Base-by-base conservation (phyloP, 345 rosid species). In the Lepidium didymum region DNA sequence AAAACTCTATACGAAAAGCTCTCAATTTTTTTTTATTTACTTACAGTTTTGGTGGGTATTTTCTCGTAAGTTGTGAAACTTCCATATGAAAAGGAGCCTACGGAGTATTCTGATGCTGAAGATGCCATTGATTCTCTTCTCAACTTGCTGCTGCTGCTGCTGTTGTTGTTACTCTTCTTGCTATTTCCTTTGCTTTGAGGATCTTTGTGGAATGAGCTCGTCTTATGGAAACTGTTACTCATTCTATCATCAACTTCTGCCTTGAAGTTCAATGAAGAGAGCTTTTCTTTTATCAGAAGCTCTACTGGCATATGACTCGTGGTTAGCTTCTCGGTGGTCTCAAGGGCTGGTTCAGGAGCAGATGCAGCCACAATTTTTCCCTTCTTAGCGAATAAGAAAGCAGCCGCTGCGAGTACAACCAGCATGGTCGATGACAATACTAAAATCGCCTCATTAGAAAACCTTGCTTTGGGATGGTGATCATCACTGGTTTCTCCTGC, bases 61-160 rank as follows among this genome's bases (percentile, higher is more conserved):
- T 80, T 89, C 79, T 92, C 91, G 18, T 82, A 92, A 1, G 88
- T 78, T 52, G 95, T 92, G 80, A 87, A 89, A 67, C 98, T 87
- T 40, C 96, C 96, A 3, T 84, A 85, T 10, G 96, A 92, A 16
- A 64, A 57, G 18, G 92, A 81, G 7, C 42, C 64, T 43, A 46
- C 35, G 0, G 92, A 92, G 79, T 69, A 62, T 52, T 85, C 96
- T 43, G 89, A 85, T 70, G 89, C 91, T 19, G 92, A 87, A 54
- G 89, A 79, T 58, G 88, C 92, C 59, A 81, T 57, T 10, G 93
- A 86, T 68, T 86, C 95, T 34, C 66, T 47, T 57, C 92, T 81
- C 50, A 66, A 18, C 45, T 43, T 78, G 56, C 75, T 82, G 75
- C 62, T 68, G 75, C 62, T 68, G 74, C 27, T 79, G 59, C 72